These are phyloP conservation scores for Colletotrichum tofieldiae DNA, from an alignment of 2,329 filamentous ascomycete species.

Conservation along the genomic window DNA sequence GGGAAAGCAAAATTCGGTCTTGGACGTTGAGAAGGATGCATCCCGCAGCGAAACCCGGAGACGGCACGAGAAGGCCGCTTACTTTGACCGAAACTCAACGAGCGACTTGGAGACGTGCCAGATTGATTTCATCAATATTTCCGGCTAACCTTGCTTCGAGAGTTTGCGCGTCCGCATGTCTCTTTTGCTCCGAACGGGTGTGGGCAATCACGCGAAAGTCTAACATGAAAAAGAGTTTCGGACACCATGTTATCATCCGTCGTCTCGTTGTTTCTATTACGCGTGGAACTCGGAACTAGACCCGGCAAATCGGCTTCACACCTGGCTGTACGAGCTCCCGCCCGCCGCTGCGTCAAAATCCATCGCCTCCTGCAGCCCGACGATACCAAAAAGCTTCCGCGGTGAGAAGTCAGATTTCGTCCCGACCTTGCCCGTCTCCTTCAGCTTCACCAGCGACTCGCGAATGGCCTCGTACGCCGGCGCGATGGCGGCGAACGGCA, in stretches of 20 bases:
- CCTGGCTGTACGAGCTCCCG: slow-evolving; percentile 31
- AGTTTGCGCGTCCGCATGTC: not conserved
- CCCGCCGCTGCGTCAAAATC: slow-evolving; percentile 58
- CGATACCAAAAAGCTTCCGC: slow-evolving; percentile 65
- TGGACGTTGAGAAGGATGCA: not conserved
- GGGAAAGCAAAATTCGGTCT: not conserved
- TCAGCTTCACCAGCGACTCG: slow-evolving; percentile 55
- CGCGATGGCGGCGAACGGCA: slow-evolving; percentile 65
- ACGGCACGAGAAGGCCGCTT: not conserved
- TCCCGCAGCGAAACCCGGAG: not conserved
- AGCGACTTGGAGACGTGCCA: not conserved
- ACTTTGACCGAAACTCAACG: not conserved
- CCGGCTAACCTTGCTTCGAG: not conserved
- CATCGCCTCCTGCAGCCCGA: slow-evolving; percentile 66
- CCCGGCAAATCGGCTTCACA: not conserved
- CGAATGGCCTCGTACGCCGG: slow-evolving; percentile 62
- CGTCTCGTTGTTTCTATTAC: not conserved
- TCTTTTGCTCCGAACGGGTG: not conserved
- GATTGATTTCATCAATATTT: not conserved
- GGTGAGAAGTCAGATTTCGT: slow-evolving; percentile 62
- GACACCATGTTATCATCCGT: not conserved
- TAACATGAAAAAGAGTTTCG: not conserved
- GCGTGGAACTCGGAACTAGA: not conserved
- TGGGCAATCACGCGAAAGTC: not conserved
- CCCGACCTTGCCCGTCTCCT: slow-evolving; percentile 54